Base-by-base conservation (phyloP, 768 basidiomycete genomes). In the Trametes gibbosa region DNA sequence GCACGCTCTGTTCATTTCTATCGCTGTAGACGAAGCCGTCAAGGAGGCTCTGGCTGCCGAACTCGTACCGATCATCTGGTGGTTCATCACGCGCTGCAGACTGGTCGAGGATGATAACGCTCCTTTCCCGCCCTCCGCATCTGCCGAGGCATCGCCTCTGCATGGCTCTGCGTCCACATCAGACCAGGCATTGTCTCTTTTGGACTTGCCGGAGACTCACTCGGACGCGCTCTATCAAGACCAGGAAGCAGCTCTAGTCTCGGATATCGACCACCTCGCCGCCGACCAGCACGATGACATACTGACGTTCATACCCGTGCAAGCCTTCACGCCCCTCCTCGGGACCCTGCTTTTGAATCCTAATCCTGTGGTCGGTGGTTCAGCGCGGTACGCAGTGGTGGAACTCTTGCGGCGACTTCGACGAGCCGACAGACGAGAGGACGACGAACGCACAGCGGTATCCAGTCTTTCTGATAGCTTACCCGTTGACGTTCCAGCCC, bases 321-420 rank as follows among this genome's bases (percentile, higher is more conserved):
- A 90, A 66, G 84, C 89, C 5, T 98, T 98, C 72, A 97, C 94
- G 2, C 92, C 92, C 13, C 87, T 97, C 49, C 81, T 98, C 29
- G 95, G 92, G 42, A 90, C 90, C 0, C 77, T 98, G 27, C 81
- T 98, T 14, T 84, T 98, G 45, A 92, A 87, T 69, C 81, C 87
- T 25, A 93, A 91, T 65, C 78, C 81, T 48, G 74, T 81, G 49
- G 86, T 97, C 34, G 86, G 88, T 48, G 85, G 85, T 27, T 80
- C 84, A 3, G 84, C 92, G 19, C 83, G 92, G 61, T 78, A 80
- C 50, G 85, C 89, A 2, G 81, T 97, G 56, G 92, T 95, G 17
- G 83, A 90, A 63, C 76, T 96, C 48, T 77, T 97, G 32, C 78
- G 80, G 40, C 81, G 90, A 39, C 82, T 95, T 60, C 80, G 83